Base-by-base conservation (phyloP, 2,329 filamentous ascomycete species). In the Fusarium redolens region DNA sequence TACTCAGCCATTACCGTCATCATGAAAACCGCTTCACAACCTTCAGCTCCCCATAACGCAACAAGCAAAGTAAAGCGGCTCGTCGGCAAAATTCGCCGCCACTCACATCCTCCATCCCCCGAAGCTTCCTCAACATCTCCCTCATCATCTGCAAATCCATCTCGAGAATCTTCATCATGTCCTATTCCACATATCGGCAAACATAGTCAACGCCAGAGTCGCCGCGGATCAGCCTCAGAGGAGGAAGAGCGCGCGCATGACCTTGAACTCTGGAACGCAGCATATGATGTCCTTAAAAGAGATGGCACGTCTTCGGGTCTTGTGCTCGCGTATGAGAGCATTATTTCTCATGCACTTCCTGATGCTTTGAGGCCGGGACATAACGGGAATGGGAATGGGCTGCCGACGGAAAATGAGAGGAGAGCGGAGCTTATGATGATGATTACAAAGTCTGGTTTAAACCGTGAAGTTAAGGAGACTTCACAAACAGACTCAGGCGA, bases 321-420 rank as follows among this genome's bases (percentile, higher is more conserved):
- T 14, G 81, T 82, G 6, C 65, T 79, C 15, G 78, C 81, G 6
- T 83, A 83, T 68, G 81, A 83, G 65, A 76, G 72, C 57, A 82
- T 83, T 51, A 73, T 83, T 48, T 75, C 79, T 5, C 79, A 82
- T 40, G 79, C 80, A 55, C 69, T 83, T 17, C 80, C 81, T 17
- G 78, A 81, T 48, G 61, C 74, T 28, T 64, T 81, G 31, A 81
- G 81, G 58, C 68, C 74, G 14, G 76, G 78, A 20, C 69, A 79
- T n/a, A 77, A 78, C 65, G 72, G 72, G 33, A 78, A 73, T 25
- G 68, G 68, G 5, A 76, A 76, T 20, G 74, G 72, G 17, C 61
- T 71, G 31, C 73, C 71, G 45, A 67, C 59, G 28, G 76, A 74
- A 37, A 44, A 75, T 5, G 74, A 78, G n/a, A 75, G 77, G 50